Evolutionary conservation across 306 rosid genomes (phyloP), one percentile per base, ranked within the genome.

Genomic region (Senna siamea): DNA sequence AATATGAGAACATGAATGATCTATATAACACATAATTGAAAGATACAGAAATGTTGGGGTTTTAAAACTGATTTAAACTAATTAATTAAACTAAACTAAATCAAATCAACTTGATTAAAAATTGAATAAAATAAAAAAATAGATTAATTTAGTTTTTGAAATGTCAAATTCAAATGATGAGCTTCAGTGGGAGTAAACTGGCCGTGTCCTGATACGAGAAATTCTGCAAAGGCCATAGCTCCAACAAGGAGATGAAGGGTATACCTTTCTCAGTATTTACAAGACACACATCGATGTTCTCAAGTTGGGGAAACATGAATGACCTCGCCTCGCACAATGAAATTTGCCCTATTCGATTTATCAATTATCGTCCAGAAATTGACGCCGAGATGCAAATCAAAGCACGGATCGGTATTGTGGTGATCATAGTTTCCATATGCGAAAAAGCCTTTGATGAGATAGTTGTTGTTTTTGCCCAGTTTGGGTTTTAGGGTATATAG

Each of bases 381-480:
- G 20, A 12, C 63, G 3, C 74, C 74, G 35, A 69, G 18, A 38
- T 52, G 5, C 19, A 69, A 3, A 15, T 52, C 74, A 19, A 69
- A 69, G 8, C 1, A 15, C 0, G 89, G 87, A 0, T 23, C 0
- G 4, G 20, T 3, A 43, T 22, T 5, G 59, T 75, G 53, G 28
- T 40, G 32, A 28, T 80, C 81, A 17, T 87, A 85, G 26, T 85
- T 82, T 2, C 84, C 86, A 11, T 87, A 82, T 0, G 70, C 15
- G 44, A 80, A 87, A 4, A 18, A 44, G 87, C 80, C 60, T n/a
- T 84, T 47, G 34, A 87, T 78, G 69, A 85, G 48, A 44, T 80
- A 85, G 1, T 61, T 67, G 44, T 13, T 52, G 62, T 82, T 61
- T 58, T 48, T 73, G 4, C 76, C 83, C 1, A 22, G 44, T 7